Base-by-base conservation (phyloP, 2,329 filamentous ascomycete genomes). In the Dothideomycetes sp. region DNA sequence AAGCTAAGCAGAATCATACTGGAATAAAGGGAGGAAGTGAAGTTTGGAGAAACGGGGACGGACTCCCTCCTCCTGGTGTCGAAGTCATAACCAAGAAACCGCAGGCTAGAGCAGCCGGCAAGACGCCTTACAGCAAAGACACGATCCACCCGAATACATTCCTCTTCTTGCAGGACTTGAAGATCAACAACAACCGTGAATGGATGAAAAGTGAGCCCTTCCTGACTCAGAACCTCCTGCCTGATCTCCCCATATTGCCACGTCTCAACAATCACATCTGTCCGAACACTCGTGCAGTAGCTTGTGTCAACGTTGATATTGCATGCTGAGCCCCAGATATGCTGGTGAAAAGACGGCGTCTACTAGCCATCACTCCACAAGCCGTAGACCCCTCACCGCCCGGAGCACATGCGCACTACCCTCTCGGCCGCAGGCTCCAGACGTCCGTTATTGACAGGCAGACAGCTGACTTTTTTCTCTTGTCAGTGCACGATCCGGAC, bases 401-500 rank as follows among this genome's bases (percentile, higher is more conserved):
- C 7, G 14, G n/a, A 8, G 30, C 10, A 8, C 11, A 32, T 5
- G 30, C 30, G 14, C 10, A 8, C 7, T n/a, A 15, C 11, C 30
- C 30, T 32, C 12, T 27, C 22, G 7, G 22, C 22, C 22, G 22
- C 22, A 7, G 7, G 12, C 7, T 24, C 22, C 19, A 18, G 7
- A 15, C 22, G 14, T 19, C 9, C 15, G 14, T 9, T 12, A 14
- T 7, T 29, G 24, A 8, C 5, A 34, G n/a, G 37, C 37, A 38
- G 17, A 30, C 29, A 18, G 19, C 38, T 41, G 39, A 37, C 39
- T 32, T 30, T 18, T 27, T 29, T 27, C n/a, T 30, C 29, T 15
- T 7, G 7, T 27, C 16, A 91, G 85, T 77, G 52, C 76, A 91
- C 57, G 85, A 94, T 58, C 70, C 72, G 33, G 83, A 93, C 51